Conservation (phyloP, 192 early-diverging fungal species). For the Coemansia sp. region DNA sequence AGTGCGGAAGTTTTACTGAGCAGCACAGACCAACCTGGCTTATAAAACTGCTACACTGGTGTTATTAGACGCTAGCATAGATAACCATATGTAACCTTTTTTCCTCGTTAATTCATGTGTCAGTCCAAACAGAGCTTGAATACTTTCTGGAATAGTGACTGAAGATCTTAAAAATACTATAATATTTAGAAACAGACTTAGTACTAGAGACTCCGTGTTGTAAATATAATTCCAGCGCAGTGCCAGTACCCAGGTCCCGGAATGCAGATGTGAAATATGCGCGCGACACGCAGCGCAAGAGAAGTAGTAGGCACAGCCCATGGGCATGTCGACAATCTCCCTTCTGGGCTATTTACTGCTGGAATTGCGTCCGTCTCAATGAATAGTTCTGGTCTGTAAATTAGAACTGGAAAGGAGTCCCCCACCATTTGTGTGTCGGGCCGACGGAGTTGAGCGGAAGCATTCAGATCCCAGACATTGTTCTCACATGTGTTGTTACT, state of each 20-base stretch:
- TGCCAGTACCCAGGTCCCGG: not conserved
- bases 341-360: not conserved
- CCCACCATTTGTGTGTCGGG: not conserved
- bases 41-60: too few species aligned
- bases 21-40: not conserved
- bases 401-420: not conserved
- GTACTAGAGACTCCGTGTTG: too few species aligned
- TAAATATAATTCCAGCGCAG: not conserved
- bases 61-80: too few species aligned
- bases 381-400: not conserved
- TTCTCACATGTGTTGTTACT: too few species aligned
- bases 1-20: not conserved
- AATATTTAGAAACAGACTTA: too few species aligned
- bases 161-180: too few species aligned
- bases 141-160: too few species aligned
- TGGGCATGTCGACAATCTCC: not conserved
- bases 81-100: too few species aligned
- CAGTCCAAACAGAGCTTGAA: not conserved
- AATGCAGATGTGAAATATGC: not conserved
- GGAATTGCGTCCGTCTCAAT: too few species aligned
- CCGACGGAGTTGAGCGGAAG: not conserved
- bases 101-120: too few species aligned
- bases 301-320: not conserved
- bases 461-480: too few species aligned
- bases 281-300: not conserved